These are phyloP conservation scores for Boletus huronensis DNA, from an alignment of 768 basidiomycete species.

Conservation along the genomic window DNA sequence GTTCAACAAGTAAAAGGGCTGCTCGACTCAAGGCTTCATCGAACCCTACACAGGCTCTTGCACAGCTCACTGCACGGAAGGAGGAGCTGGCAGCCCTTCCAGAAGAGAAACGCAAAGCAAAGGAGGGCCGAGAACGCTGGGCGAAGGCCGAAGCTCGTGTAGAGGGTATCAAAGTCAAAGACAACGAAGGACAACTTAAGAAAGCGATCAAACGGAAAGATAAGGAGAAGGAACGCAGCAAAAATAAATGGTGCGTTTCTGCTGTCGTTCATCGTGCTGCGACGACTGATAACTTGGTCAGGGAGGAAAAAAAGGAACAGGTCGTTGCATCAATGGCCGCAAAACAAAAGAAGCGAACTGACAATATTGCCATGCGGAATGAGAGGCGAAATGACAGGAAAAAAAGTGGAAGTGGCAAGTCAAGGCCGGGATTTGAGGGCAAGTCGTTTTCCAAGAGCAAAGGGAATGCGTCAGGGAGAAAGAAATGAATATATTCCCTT, in stretches of 20 bases:
- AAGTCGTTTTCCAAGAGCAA: conserved; percentile 66
- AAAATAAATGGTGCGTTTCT: conserved; percentile 74
- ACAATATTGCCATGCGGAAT: conserved; percentile 85
- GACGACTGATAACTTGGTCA: conserved; percentile 30
- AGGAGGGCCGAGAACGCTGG: conserved; percentile 85
- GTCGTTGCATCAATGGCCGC: conserved; percentile 72
- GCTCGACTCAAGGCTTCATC: conserved; percentile 64
- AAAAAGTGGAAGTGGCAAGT: conserved; percentile 54
- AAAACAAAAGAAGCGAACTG: conserved; percentile 84
- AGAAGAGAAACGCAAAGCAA: conserved; percentile 76
- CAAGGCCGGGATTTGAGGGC: conserved; percentile 85
- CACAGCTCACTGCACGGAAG: conserved; percentile 72
- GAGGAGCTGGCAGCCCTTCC: conserved; percentile 73
- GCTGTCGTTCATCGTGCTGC: not conserved
- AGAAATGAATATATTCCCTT: conserved; percentile 13
- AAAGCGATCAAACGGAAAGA: conserved; percentile 93
- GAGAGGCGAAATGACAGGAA: conserved; percentile 67
- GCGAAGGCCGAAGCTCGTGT: conserved; percentile 83
- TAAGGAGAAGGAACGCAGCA: conserved; percentile 82
- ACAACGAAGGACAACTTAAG: conserved; percentile 81
- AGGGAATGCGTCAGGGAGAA: conserved; percentile 29
- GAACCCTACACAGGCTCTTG: conserved; percentile 83
- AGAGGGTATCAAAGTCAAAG: conserved; percentile 88
- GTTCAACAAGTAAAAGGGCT: conserved; percentile 46
- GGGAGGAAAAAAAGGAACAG: conserved; percentile 86